Base-by-base conservation (phyloP, 2,329 filamentous ascomycete species). In the Claviceps africana region DNA sequence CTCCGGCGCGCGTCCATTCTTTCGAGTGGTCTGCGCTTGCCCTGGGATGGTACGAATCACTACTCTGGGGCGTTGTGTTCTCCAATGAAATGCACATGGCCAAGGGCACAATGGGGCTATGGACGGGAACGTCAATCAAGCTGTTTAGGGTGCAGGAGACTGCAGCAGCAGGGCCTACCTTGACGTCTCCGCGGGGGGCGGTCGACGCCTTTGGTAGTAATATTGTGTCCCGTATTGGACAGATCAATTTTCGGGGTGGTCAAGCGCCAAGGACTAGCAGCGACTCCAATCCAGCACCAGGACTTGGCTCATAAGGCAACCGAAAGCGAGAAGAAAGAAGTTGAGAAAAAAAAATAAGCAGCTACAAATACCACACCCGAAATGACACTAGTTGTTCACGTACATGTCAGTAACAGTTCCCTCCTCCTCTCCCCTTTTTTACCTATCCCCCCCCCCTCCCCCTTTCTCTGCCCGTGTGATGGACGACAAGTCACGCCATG, bases 11-110 rank as follows among this genome's bases (percentile, higher is more conserved):
- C 33, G 84, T 93, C 17, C 90, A 96, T 63, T 84, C 88, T 15
- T 97, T 97, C 62, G 88, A 95, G 69, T 97, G 91, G 91, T 91
- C 89, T 3, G 83, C 87, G 0, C 73, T 95, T 35, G 86, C 88
- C 0, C 75, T 97, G 49, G 91, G 90, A 48, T 97, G 93, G 93
- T 96, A 97, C 66, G 88, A 96, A 67, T 91, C 88, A 5, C 74
- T 97, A 13, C 75, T 98, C 10, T 98, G 93, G 93, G 84, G 88
- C 17, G 87, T 96, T 60, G 82, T 96, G 51, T 97, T 96, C 65
- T 83, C 86, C 30, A 84, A 83, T 60, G 93, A 98, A 70, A 88
- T 95, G 82, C 82, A 89, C 53, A 81, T 91, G 30, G 81, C 85
- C 0, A 90, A 85, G 63, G 90, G 90, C 31, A 90, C 87, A 2